Evolutionary conservation across 441 rosid species (phyloP).

Genomic region (Croton setiger): DNA sequence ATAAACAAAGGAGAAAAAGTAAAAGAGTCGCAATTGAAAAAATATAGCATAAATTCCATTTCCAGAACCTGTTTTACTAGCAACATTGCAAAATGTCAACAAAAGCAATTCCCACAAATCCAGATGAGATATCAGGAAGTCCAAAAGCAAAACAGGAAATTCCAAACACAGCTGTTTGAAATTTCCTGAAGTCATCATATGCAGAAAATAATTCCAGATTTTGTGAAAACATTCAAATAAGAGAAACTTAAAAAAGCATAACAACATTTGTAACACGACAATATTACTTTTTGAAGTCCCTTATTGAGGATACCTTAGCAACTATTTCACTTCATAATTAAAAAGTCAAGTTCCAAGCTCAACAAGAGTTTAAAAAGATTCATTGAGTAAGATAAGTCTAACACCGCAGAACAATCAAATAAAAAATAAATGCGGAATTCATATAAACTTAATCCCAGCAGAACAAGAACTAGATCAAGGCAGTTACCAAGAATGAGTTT

Average conservation of each 20-base stretch:
- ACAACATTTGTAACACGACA: background rate
- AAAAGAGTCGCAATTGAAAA: background rate
- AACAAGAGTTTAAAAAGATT: background rate
- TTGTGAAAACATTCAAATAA: background rate
- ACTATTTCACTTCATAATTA: background rate
- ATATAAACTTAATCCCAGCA: background rate
- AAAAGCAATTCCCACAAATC: conserved; percentile 5
- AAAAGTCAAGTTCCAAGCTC: background rate
- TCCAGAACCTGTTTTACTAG: background rate
- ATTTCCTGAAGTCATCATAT: background rate
- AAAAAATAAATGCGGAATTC: background rate
- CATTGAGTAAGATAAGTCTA: background rate
- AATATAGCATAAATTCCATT: background rate
- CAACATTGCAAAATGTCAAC: background rate
- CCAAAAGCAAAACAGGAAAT: background rate
- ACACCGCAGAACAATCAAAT: background rate
- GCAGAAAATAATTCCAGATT: background rate
- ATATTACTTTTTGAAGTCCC: background rate
- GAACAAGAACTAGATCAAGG: conserved; percentile 5
- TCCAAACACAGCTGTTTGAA: background rate
- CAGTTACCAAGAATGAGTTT: conserved; percentile 44
- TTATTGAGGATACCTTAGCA: background rate
- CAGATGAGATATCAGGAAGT: background rate
- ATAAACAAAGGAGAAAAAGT: background rate
- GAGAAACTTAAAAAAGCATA: background rate